Percentiles rank a stretch among this genome's conserved stretches.
Evolutionary conservation across 257 asterid genomes (phyloP).

Genomic region (Ajuga chamaepitys): DNA sequence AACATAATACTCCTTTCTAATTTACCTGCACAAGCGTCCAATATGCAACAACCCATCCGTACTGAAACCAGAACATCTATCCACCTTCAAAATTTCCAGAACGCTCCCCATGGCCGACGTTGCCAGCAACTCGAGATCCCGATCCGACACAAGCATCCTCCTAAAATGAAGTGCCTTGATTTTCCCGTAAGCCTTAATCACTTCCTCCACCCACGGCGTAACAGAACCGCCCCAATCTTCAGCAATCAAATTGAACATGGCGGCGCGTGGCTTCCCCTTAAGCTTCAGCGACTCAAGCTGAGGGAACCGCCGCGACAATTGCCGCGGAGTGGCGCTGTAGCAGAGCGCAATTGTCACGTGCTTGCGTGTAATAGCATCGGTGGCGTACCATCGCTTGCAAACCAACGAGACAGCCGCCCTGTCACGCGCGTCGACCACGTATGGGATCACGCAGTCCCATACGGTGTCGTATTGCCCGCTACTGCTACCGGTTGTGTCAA

Average conservation of each 20-base stretch:
- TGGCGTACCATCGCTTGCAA: slow-evolving; percentile 51
- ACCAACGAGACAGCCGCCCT: slow-evolving; percentile 54
- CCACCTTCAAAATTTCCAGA: slow-evolving; percentile 58
- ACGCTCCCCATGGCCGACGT: slow-evolving; percentile 19
- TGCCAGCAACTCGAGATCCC: slow-evolving; percentile 56
- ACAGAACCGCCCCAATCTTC: slow-evolving; percentile 88
- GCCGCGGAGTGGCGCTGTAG: slow-evolving; percentile 53
- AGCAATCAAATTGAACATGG: slow-evolving; percentile 67
- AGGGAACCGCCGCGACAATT: slow-evolving; percentile 49
- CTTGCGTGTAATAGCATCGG: slow-evolving; percentile 59
- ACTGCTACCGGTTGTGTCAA: neutral
- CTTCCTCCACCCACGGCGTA: slow-evolving; percentile 62
- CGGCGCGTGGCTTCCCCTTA: slow-evolving; percentile 86
- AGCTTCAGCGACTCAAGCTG: slow-evolving; percentile 61
- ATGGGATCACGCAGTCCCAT: slow-evolving; percentile 60
- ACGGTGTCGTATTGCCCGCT: slow-evolving; percentile 37
- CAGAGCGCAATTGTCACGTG: slow-evolving; percentile 72
- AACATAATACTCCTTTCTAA: neutral
- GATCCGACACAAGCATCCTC: slow-evolving; percentile 65
- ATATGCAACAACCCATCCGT: slow-evolving; percentile 56
- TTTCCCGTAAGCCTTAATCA: slow-evolving; percentile 21
- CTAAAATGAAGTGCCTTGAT: slow-evolving; percentile 57
- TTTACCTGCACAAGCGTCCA: slow-evolving; percentile 54
- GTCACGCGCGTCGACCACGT: slow-evolving; percentile 49
- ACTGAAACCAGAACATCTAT: slow-evolving; percentile 68